These are phyloP conservation scores for Triticum timopheevii DNA, from an alignment of 176 grass and related monocot species.

Conservation along the genomic window DNA sequence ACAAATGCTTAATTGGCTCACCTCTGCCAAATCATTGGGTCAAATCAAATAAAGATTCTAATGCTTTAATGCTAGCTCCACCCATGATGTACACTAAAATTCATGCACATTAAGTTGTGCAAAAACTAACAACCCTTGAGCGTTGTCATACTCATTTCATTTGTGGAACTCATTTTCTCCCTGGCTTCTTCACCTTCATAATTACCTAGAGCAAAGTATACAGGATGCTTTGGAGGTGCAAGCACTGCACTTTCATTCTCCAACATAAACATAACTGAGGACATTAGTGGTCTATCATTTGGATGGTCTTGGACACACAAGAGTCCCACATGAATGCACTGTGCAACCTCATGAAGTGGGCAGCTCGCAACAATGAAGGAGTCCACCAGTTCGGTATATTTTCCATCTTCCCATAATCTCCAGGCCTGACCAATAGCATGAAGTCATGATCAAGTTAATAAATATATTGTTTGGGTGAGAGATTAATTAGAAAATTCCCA, in stretches of 20 bases:
- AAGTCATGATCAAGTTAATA: no score
- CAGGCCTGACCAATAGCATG: conserved; percentile 37
- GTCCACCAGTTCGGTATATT: conserved; percentile 33
- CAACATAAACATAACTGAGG: conserved; percentile 40
- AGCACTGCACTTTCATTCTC: conserved; percentile 31
- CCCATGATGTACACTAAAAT: neutral
- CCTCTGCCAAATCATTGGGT: no score
- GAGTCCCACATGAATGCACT: conserved; percentile 43
- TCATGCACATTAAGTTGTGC: neutral
- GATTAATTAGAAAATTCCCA: no score
- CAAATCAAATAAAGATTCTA: no score
- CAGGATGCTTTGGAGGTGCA: conserved; percentile 17
- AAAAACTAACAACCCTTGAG: neutral
- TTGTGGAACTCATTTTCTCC: neutral
- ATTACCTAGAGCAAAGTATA: neutral
- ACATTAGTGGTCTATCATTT: conserved; percentile 40
- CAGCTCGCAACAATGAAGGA: conserved; percentile 12
- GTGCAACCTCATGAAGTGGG: neutral
- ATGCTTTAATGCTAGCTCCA: no score
- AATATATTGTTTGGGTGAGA: no score
- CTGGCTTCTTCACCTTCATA: neutral
- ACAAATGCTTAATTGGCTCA: no score
- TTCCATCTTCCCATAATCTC: conserved; percentile 43
- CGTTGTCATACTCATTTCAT: neutral
- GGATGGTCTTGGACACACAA: conserved; percentile 49